Conservation (phyloP, 2,329 filamentous ascomycete species). For the Neonectria hederae region DNA sequence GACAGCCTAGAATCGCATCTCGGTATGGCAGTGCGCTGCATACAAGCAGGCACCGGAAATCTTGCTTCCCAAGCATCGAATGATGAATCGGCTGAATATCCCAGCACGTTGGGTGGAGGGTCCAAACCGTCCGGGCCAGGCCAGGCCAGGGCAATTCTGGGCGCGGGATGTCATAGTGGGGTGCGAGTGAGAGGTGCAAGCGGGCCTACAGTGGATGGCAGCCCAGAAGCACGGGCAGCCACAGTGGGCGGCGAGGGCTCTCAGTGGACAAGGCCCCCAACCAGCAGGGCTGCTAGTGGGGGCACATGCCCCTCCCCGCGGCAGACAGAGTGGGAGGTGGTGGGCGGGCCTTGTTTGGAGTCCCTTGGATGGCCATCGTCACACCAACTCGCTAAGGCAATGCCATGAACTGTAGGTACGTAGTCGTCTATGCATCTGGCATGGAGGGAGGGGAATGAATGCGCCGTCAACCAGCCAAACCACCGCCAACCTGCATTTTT, state of each 20-base stretch:
- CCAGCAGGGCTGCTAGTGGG: constrained; percentile 15
- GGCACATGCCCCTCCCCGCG: constrained; percentile 16
- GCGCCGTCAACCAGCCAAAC: background rate
- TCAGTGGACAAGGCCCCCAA: background rate
- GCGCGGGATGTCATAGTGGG: constrained; percentile 38
- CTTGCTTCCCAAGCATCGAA: constrained; percentile 1
- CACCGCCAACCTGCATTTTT: background rate
- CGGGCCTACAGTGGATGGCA: constrained; percentile 14
- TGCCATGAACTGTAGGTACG: background rate
- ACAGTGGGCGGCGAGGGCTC: background rate
- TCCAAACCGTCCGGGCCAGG: background rate
- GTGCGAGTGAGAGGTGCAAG: constrained; percentile 10
- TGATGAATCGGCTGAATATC: constrained; percentile 8
- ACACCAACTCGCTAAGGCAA: constrained; percentile 1
- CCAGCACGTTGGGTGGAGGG: background rate
- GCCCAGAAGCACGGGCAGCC: constrained; percentile 1
- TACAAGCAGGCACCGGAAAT: background rate
- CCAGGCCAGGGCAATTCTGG: constrained; percentile 7
- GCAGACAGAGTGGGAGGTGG: constrained; percentile 6
- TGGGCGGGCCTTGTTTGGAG: background rate
- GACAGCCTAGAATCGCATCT: background rate
- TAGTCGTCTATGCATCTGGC: background rate
- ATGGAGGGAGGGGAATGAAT: background rate
- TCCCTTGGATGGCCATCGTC: constrained; percentile 8
- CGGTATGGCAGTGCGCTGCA: background rate